Evolutionary conservation across 768 basidiomycete species (phyloP).

Genomic region (Mycena pura): DNA sequence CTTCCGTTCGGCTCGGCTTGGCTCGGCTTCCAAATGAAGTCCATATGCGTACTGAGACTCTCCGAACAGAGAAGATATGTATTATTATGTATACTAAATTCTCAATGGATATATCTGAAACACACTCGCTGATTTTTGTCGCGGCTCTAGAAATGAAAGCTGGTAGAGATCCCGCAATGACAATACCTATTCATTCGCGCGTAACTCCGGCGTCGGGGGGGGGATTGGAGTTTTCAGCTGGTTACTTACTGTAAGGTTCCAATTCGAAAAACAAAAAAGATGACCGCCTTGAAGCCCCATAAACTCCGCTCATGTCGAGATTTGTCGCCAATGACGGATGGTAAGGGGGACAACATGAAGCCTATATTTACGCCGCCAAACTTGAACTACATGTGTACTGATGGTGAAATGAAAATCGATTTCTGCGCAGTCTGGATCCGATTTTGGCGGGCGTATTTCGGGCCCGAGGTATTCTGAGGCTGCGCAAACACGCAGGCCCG

Average conservation of each 20-base stretch:
- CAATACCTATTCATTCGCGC: neutral
- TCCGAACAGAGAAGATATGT: too few species aligned
- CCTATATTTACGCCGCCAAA: too few species aligned
- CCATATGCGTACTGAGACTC: too few species aligned
- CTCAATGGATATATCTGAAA: constrained; percentile 1
- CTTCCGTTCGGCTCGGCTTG: too few species aligned
- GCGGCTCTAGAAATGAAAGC: constrained; percentile 2
- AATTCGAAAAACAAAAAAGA: neutral
- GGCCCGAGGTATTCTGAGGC: constrained; percentile 2
- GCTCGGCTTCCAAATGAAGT: too few species aligned
- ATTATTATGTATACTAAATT: too few species aligned
- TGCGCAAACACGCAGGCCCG: neutral
- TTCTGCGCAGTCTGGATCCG: constrained; percentile 1
- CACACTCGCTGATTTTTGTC: constrained; percentile 1
- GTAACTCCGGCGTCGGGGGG: neutral
- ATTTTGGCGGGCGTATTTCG: neutral
- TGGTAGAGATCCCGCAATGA: constrained; percentile 1
- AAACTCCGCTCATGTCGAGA: neutral
- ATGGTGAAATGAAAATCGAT: neutral
- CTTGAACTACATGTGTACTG: too few species aligned
- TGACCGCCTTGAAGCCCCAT: neutral
- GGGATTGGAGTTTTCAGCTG: neutral
- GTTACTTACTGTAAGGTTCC: neutral
- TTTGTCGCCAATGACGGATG: neutral
- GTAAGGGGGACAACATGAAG: too few species aligned